Evolutionary conservation across 148 eudicot species (phyloP), one percentile per base, ranked within the genome.

Genomic region (Camellia lanceoleosa): DNA sequence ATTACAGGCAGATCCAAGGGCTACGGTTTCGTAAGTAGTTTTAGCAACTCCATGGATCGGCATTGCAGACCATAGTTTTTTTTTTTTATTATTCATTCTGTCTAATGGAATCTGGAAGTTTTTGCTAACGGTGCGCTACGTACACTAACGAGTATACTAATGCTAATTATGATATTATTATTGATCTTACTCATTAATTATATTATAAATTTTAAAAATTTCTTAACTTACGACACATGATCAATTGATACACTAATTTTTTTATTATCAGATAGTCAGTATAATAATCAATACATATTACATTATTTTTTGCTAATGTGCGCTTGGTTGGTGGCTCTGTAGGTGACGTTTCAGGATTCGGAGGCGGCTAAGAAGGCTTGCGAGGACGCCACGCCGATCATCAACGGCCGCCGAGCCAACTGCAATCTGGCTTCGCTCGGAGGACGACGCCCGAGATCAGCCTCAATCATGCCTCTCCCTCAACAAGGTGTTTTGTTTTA

Each of bases 401-500:
- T 96, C 86, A 96, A 93, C 70, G 94, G 98, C 9, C 94, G 99
- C 54, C 90, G 97, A 7, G 99, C 99, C 64, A 96, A 96, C 83
- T 96, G 99, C 83, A 96, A 96, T 77, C 90, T 96, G 70, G 99
- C 99, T 38, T 94, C 92, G 1, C 88, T 93, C 0, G 99, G 99
- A 0, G 97, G 97, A 7, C 90, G 97, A 43, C 94, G 93, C 61
- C 91, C 91, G 0, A 88, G 90, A 73, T 81, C 91, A 1, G 78
- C 82, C 4, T 55, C 93, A 0, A 71, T 85, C 20, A 69, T 85
- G 42, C 83, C 84, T 13, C 80, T 81, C 23, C 87, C 83, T 55
- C 88, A 83, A 8, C 87, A 85, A 14, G 87, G 89, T 87, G 38
- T 30, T 30, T 1, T 30, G 38, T 30, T 30, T 30, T 30, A 30